phyloP scores from a whole-genome alignment of 2,329 filamentous ascomycete genomes.

The Paracoccidioides lutzii region DNA sequence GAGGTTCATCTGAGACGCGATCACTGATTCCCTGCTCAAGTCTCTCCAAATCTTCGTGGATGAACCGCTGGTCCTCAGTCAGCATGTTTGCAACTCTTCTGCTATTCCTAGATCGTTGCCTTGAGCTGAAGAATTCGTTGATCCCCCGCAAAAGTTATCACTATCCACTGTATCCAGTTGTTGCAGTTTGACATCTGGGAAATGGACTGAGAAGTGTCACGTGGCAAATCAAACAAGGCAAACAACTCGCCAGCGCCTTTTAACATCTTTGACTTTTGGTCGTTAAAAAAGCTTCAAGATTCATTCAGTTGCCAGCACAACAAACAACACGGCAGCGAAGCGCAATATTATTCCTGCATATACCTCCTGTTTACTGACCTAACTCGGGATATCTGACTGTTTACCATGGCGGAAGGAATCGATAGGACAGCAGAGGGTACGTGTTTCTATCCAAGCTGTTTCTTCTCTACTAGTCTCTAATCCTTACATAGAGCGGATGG shows the following conservation, averaged over 20 bases:
- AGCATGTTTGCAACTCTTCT: slow-evolving; percentile 43
- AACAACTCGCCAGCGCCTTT: neutral
- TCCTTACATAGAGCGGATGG: slow-evolving; percentile 61
- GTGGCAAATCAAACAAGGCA: slow-evolving; percentile 1
- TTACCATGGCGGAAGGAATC: slow-evolving; percentile 78
- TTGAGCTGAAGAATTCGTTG: neutral
- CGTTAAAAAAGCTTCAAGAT: neutral
- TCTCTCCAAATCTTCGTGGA: slow-evolving; percentile 93
- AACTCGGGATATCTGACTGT: neutral
- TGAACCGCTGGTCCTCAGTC: slow-evolving; percentile 81
- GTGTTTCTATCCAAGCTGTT: slow-evolving; percentile 4
- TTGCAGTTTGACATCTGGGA: neutral
- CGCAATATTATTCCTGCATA: neutral
- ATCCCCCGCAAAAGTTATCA: neutral
- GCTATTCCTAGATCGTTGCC: neutral
- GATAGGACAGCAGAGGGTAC: slow-evolving; percentile 72
- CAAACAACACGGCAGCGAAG: neutral
- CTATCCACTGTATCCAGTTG: neutral
- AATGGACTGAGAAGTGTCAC: neutral
- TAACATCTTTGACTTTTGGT: neutral
- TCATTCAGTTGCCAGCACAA: neutral
- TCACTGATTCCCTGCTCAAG: slow-evolving; percentile 89
- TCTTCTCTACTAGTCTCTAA: neutral
- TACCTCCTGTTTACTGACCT: neutral
- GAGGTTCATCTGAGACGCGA: slow-evolving; percentile 75